A percentile compares a stretch with the other conserved stretches of the same genome.
Evolutionary conservation across 306 rosid species (phyloP).

Genomic region (Fagus crenata): DNA sequence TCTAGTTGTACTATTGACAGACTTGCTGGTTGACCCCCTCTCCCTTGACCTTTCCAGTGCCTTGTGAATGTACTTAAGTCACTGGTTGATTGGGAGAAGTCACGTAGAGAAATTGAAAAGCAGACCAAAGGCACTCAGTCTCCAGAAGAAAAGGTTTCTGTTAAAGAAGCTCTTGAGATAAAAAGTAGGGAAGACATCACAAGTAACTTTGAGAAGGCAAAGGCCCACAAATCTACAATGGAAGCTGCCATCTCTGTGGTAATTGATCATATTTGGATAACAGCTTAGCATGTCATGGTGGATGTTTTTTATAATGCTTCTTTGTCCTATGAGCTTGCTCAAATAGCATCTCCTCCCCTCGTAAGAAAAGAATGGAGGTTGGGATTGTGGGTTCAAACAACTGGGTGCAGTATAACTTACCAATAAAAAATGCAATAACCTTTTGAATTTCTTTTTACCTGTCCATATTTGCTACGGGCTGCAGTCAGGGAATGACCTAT

Average conservation of each 20-base stretch:
- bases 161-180: slow-evolving; percentile 62
- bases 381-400: background rate
- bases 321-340: background rate
- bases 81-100: slow-evolving; percentile 93
- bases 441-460: slow-evolving; percentile 14
- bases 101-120: slow-evolving; percentile 57
- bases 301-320: background rate
- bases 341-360: background rate
- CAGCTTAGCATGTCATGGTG: background rate
- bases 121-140: slow-evolving; percentile 41
- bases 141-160: slow-evolving; percentile 56
- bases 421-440: slow-evolving; percentile 8
- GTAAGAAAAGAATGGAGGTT: background rate
- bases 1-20: slow-evolving; percentile 15
- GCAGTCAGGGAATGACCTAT: slow-evolving; percentile 45
- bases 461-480: slow-evolving; percentile 21
- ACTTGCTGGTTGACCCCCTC: slow-evolving; percentile 32
- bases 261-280: slow-evolving; percentile 9
- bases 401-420: slow-evolving; percentile 3
- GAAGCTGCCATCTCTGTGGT: slow-evolving; percentile 95
- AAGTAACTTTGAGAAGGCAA: slow-evolving; percentile 88
- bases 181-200: slow-evolving; percentile 67
- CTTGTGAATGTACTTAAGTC: slow-evolving; percentile 96
- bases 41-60: slow-evolving; percentile 60
- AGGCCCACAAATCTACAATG: slow-evolving; percentile 93